Evolutionary conservation across 305 asterid genomes (phyloP).

Genomic region (Solanum hybrid): DNA sequence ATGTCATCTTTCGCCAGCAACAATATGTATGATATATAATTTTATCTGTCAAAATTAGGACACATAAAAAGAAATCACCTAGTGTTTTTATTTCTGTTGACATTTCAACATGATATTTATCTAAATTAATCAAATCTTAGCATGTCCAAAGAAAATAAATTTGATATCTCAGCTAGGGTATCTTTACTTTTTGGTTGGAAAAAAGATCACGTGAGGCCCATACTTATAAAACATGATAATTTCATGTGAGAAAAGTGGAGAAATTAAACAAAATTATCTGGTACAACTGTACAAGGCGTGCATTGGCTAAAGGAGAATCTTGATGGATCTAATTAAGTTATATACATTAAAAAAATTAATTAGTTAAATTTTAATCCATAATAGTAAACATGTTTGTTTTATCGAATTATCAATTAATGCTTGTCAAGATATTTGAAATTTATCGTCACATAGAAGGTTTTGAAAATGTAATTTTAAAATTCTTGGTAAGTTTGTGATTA

Average conservation of each 20-base stretch:
- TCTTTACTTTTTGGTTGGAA: background rate
- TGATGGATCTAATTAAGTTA: background rate
- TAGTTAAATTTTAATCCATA: background rate
- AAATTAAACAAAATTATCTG: background rate
- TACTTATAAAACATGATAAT: background rate
- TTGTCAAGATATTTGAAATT: background rate
- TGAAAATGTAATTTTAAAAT: background rate
- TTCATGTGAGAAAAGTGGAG: background rate
- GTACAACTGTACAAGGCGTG: background rate
- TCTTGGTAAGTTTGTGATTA: background rate
- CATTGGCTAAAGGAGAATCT: background rate
- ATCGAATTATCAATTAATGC: background rate
- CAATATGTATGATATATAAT: too few relatives aligned
- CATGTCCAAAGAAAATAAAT: too few relatives aligned
- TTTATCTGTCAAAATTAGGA: too few relatives aligned
- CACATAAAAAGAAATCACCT: too few relatives aligned
- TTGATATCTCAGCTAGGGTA: background rate
- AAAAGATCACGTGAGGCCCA: background rate
- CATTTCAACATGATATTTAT: too few relatives aligned
- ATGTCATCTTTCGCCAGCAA: background rate
- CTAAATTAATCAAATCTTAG: too few relatives aligned
- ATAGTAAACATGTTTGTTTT: too few relatives aligned
- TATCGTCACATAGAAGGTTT: background rate
- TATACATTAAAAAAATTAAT: too few relatives aligned
- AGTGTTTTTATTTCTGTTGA: too few relatives aligned